Conservation (phyloP, 2,329 filamentous ascomycete species). For the Sporothrix globosa region DNA sequence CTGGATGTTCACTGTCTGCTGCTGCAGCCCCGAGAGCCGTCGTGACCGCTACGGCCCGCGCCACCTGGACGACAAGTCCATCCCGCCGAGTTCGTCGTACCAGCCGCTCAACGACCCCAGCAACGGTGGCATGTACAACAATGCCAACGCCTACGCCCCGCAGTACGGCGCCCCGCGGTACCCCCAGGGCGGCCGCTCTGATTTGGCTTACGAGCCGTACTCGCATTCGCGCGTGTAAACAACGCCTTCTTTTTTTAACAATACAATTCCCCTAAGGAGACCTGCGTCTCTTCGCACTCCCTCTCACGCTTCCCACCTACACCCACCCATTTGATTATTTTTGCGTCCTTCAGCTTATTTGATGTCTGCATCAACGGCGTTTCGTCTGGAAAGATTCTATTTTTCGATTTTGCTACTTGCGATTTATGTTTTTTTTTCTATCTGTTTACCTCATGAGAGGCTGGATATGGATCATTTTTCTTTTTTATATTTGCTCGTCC, state of each 20-base stretch:
- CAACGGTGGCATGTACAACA: constrained; percentile 45
- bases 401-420: constrained; percentile 3
- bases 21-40: constrained; percentile 69
- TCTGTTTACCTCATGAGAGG: constrained; percentile 5
- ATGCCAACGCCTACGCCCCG: constrained; percentile 39
- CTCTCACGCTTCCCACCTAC: background rate
- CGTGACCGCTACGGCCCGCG: constrained; percentile 41
- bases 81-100: constrained; percentile 48
- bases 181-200: constrained; percentile 50
- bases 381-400: constrained; percentile 23
- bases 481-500: background rate
- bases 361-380: constrained; percentile 34
- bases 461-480: constrained; percentile 12
- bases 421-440: background rate
- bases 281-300: constrained; percentile 4
- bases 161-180: constrained; percentile 46
- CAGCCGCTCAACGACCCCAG: constrained; percentile 51
- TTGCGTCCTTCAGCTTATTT: constrained; percentile 17
- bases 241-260: background rate
- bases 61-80: constrained; percentile 56
- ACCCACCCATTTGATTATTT: constrained; percentile 2
- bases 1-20: constrained; percentile 92
- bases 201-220: constrained; percentile 67
- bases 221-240: constrained; percentile 56
- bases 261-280: background rate